phyloP scores from a whole-genome alignment of 352 stramenopile species.

The Phytophthora crassamura region DNA sequence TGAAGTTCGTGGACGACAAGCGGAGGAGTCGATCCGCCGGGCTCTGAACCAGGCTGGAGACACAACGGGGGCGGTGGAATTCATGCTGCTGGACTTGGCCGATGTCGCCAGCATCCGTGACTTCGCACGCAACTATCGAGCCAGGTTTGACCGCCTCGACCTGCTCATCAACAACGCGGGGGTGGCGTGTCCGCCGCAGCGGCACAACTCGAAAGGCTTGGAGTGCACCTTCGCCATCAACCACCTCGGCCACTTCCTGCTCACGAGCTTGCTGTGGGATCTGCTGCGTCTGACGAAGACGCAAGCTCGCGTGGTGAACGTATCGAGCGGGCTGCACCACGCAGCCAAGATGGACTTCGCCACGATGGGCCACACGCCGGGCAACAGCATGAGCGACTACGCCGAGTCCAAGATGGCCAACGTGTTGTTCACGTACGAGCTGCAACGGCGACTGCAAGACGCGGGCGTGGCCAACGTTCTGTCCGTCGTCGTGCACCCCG shows the following conservation, averaged over 20 bases:
- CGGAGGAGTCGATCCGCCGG: constrained; percentile 34
- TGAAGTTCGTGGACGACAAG: constrained; percentile 33
- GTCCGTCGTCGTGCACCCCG: constrained; percentile 47
- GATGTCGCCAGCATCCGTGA: constrained; percentile 47
- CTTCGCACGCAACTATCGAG: constrained; percentile 49
- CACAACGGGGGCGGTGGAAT: constrained; percentile 37
- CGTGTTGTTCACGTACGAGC: constrained; percentile 59
- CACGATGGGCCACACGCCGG: constrained; percentile 30
- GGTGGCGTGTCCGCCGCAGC: constrained; percentile 34
- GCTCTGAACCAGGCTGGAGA: constrained; percentile 6
- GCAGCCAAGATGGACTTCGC: constrained; percentile 40
- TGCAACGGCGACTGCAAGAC: constrained; percentile 44
- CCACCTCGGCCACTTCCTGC: constrained; percentile 58
- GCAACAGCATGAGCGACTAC: constrained; percentile 41
- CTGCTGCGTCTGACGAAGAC: constrained; percentile 30
- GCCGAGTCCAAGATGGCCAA: constrained; percentile 56
- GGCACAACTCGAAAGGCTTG: constrained; percentile 35
- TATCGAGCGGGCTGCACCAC: constrained; percentile 49
- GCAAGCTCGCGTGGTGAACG: constrained; percentile 47
- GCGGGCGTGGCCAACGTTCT: constrained; percentile 38
- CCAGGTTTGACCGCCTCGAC: constrained; percentile 52
- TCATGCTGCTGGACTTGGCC: constrained; percentile 60
- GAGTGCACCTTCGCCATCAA: constrained; percentile 59
- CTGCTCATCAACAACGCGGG: constrained; percentile 79
- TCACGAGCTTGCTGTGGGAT: constrained; percentile 51